Evolutionary conservation across 768 basidiomycete genomes (phyloP).

Genomic region (Termitomyces eurrhizus): DNA sequence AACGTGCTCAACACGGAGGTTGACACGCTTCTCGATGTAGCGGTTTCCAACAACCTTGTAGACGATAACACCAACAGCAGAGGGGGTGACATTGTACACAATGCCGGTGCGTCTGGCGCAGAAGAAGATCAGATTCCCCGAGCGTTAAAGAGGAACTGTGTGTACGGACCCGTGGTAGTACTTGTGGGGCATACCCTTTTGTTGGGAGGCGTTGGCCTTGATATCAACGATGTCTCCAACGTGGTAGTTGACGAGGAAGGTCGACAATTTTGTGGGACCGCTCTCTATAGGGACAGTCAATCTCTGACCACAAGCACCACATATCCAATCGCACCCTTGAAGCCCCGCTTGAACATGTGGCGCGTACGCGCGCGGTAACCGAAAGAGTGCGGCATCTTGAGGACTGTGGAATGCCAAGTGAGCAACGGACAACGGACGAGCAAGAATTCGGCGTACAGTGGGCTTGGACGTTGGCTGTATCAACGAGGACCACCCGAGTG

Average conservation of each 20-base stretch:
- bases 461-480: slow-evolving; percentile 48
- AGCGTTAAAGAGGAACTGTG: not conserved
- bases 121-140: slow-evolving; percentile 4
- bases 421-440: slow-evolving; percentile 16
- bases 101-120: slow-evolving; percentile 86
- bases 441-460: slow-evolving; percentile 37
- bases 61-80: slow-evolving; percentile 93
- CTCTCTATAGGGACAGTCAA: slow-evolving; percentile 52
- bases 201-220: slow-evolving; percentile 98
- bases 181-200: slow-evolving; percentile 99
- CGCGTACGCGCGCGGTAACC: slow-evolving; percentile 99
- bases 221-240: slow-evolving; percentile 99
- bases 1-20: slow-evolving; percentile 95
- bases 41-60: slow-evolving; percentile 99
- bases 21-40: slow-evolving; percentile 99
- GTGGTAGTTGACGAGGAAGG: slow-evolving; percentile 89
- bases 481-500: slow-evolving; percentile 21
- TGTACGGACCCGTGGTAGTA: slow-evolving; percentile 88
- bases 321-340: slow-evolving; percentile 72
- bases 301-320: slow-evolving; percentile 5
- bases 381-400: slow-evolving; percentile 99
- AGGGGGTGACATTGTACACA: slow-evolving; percentile 95
- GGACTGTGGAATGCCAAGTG: slow-evolving; percentile 37
- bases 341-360: slow-evolving; percentile 99
- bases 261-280: slow-evolving; percentile 87